Percentiles rank a stretch among this genome's conserved stretches.
phyloP scores from a whole-genome alignment of 192 early-diverging fungal genomes.

The Chytriomyces confervae region DNA sequence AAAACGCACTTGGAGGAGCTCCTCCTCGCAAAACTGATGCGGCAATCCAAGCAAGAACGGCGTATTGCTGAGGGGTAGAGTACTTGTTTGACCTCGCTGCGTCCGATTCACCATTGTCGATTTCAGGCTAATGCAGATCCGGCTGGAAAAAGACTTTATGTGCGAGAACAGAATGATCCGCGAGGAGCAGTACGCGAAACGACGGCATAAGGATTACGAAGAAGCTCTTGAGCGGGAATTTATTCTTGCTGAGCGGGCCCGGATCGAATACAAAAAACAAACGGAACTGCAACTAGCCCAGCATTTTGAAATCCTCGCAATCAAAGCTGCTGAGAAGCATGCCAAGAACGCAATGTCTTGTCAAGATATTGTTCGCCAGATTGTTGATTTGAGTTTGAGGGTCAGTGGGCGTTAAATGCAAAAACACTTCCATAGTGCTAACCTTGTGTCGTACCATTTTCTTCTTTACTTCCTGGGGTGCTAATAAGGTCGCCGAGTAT shows the following conservation, averaged over 20 bases:
- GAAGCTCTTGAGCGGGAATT: slow-evolving; percentile 58
- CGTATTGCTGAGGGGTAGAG: slow-evolving; percentile 63
- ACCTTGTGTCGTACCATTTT: slow-evolving; percentile 15
- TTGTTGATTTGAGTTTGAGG: slow-evolving; percentile 58
- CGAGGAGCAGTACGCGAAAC: slow-evolving; percentile 61
- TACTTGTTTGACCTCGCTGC: background rate
- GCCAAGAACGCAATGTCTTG: slow-evolving; percentile 31
- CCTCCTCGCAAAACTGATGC: slow-evolving; percentile 51
- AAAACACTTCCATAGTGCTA: background rate
- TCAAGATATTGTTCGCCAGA: slow-evolving; percentile 49
- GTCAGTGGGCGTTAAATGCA: slow-evolving; percentile 35
- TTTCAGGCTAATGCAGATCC: slow-evolving; percentile 54
- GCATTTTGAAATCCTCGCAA: slow-evolving; percentile 56
- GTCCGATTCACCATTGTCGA: background rate
- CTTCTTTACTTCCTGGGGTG: background rate
- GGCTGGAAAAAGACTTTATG: slow-evolving; percentile 66
- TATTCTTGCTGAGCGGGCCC: slow-evolving; percentile 42
- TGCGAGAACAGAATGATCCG: slow-evolving; percentile 54
- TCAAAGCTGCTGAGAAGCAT: slow-evolving; percentile 47
- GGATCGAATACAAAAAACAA: slow-evolving; percentile 52
- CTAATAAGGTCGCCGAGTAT: slow-evolving; percentile 55
- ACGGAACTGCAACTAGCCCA: slow-evolving; percentile 53
- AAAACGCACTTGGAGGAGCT: slow-evolving; percentile 50
- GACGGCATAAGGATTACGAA: slow-evolving; percentile 64
- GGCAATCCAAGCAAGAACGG: slow-evolving; percentile 67